Evolutionary conservation across 495 filamentous ascomycete genomes (phyloP), one percentile per base, ranked within the genome.

Genomic region (Penicillium ucsense): DNA sequence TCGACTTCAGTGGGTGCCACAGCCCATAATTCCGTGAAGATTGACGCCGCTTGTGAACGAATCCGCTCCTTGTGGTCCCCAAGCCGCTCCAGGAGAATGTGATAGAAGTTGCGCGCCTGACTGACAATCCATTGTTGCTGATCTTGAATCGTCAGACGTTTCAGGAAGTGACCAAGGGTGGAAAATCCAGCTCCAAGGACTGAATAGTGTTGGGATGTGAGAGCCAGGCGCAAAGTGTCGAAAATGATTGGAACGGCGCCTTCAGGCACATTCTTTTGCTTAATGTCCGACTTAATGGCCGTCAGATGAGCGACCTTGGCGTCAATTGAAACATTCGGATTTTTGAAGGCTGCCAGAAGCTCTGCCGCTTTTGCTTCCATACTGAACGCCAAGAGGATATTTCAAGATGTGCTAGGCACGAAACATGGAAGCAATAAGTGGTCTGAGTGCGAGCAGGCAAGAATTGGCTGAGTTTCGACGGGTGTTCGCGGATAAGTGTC

Each of bases 21-120:
- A 33, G 73, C 77, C 72, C 86, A 89, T 8, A 77, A 41, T 30
- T 92, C 91, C 6, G 74, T 73, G 45, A 97, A 75, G 29, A 83
- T 78, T 55, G 85, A 82, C 35, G 81, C 69, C 6, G 88, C 85
- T 47, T 88, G 72, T 20, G 69, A 60, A 45, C 88, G 80, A 49
- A 86, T 71, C 53, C 88, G 87, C 49, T 95, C 89, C 59, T 89
- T 89, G 52, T 80, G 80, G 60, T 97, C 91, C 27, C 89, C 89
- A 40, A 97, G 77, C 52, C 89, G 85, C 37, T 97, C 91, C 40
- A 89, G 66, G 36, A 95, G 73, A 29, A 87, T 60, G 3, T 88
- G 83, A 44, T 74, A 73, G 38, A 95, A 70, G 29, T 78, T 80
- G 38, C 78, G 74, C 4, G 74, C 74, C 11, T 84, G 82, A 50